Evolutionary conservation across 345 rosid species (phyloP), one percentile per base, ranked within the genome.

Genomic region (Linum usitatissimum): DNA sequence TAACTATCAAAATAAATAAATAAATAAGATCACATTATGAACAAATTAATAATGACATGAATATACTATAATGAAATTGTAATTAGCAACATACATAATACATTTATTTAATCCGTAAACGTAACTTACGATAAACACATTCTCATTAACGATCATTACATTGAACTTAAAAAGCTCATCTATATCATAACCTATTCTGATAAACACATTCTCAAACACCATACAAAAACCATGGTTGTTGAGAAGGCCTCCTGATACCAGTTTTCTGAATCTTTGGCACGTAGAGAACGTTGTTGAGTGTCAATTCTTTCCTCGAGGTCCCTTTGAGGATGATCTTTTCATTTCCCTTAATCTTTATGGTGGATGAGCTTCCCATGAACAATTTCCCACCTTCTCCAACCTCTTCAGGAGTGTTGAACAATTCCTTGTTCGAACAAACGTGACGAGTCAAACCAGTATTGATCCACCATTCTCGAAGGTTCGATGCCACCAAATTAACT

Each of bases 181-280:
- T 19, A 20, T 18, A 38, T 28, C 57, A 13, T n/a, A 30, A 6
- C 56, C 56, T n/a, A 45, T 20, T 3, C 61, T 36, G 2, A 58
- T 36, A 62, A n/a, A 45, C 65, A 62, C 42, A 5, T 34, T 45
- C 18, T 48, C 34, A 19, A 62, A 62, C 34, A 62, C 65, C 55
- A 62, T 20, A 0, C 34, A 30, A 45, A 62, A 62, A 6, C 65
- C 65, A 62, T 62, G 31, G 9, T 30, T 62, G 18, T 48, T 62
- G n/a, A 62, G 19, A 6, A 62, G 12, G 3, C 9, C 45, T n/a
- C 39, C 39, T 13, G 38, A 62, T 18, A 62, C 57, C 0, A 62
- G 19, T n/a, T n/a, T n/a, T n/a, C n/a, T 39, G 57, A 28, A 62
- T 49, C 51, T 62, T 39, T 0, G 9, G 65, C 57, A 62, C 39